Conservation (phyloP, 1,284 basidiomycete genomes). For the Cutaneotrichosporon mucoides region DNA sequence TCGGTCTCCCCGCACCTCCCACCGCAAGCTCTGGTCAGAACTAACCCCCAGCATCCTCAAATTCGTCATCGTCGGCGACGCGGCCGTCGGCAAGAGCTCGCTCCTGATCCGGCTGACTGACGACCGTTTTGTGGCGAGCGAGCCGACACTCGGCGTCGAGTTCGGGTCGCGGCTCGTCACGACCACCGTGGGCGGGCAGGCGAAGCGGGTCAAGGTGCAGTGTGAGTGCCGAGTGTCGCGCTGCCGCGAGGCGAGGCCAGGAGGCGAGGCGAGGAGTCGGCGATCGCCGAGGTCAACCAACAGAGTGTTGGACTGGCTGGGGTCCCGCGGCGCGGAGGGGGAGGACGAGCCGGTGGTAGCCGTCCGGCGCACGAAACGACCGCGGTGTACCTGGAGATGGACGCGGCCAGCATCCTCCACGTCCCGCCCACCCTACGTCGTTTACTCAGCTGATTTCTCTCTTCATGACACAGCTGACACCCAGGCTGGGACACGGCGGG, state of each 20-base stretch:
- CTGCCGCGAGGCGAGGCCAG: neutral
- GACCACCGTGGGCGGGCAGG: constrained; percentile 26
- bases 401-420: too few species aligned
- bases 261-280: too few species aligned
- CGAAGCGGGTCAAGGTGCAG: constrained; percentile 45
- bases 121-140: constrained; percentile 35
- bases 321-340: too few species aligned
- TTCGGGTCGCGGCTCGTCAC: constrained; percentile 39
- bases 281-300: too few species aligned
- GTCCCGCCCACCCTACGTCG: too few species aligned
- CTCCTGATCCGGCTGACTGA: constrained; percentile 42
- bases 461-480: constrained; percentile 1
- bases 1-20: neutral
- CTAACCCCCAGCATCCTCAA: constrained; percentile 38
- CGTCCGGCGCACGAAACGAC: too few species aligned
- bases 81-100: constrained; percentile 42
- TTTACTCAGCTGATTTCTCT: too few species aligned
- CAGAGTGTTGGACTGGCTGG: too few species aligned
- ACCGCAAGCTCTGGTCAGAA: neutral
- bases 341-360: too few species aligned
- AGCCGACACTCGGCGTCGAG: constrained; percentile 45
- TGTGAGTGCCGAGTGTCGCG: constrained; percentile 28
- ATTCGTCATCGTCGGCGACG: constrained; percentile 46
- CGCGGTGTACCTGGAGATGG: too few species aligned
- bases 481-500: constrained; percentile 48